A percentile compares a stretch with the other conserved stretches of the same genome.
phyloP scores from a whole-genome alignment of 176 grass and related monocot genomes.

The Aegilops umbellulata region DNA sequence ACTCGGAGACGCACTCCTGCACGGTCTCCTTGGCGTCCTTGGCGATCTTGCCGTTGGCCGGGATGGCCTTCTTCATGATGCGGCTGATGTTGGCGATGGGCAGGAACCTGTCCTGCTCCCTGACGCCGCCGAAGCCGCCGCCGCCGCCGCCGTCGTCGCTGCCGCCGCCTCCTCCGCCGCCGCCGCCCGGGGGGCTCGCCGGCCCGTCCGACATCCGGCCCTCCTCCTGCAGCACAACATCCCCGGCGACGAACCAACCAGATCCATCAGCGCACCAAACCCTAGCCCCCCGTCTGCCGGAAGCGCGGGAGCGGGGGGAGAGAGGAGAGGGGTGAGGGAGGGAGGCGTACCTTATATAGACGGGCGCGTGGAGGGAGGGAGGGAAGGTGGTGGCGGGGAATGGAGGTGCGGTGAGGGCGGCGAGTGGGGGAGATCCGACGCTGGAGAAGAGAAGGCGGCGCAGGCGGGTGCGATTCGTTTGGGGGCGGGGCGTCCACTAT shows the following conservation, averaged over 20 bases:
- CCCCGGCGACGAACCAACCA: conserved; percentile 17
- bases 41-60: conserved; percentile 74
- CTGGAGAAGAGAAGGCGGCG: conserved; percentile 70
- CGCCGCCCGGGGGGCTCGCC: conserved; percentile 48
- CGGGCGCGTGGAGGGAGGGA: background rate
- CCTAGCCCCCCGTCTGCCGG: background rate
- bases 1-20: conserved; percentile 88
- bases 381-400: background rate
- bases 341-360: conserved; percentile 52
- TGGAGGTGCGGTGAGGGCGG: conserved; percentile 35
- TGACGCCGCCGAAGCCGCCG: conserved; percentile 38
- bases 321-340: background rate
- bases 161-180: conserved; percentile 39
- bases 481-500: conserved; percentile 27
- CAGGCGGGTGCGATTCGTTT: conserved; percentile 49
- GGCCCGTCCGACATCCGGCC: conserved; percentile 49
- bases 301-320: background rate
- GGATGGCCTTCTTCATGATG: conserved; percentile 92
- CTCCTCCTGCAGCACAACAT: background rate
- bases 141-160: conserved; percentile 31
- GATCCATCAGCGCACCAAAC: conserved; percentile 44
- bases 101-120: conserved; percentile 81
- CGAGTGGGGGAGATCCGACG: conserved; percentile 70
- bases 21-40: conserved; percentile 84
- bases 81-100: conserved; percentile 83